Conservation (phyloP, 2,329 filamentous ascomycete genomes). For the Colletotrichum orbiculare region DNA sequence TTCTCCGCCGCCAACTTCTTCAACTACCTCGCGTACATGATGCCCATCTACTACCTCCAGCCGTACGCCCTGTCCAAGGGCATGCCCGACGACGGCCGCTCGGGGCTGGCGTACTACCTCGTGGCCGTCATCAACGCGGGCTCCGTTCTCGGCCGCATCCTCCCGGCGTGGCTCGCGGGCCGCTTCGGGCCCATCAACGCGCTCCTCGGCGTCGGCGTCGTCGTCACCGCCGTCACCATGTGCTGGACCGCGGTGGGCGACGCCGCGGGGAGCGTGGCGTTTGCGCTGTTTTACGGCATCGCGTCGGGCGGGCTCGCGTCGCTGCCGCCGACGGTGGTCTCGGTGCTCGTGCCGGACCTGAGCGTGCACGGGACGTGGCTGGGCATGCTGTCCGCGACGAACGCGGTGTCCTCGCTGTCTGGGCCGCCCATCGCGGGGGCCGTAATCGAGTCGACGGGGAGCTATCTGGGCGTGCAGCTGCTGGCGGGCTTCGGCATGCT, state of each 20-base stretch:
- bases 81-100: conserved; percentile 40
- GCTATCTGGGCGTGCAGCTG: conserved; percentile 45
- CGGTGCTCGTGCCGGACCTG: conserved; percentile 53
- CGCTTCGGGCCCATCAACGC: conserved; percentile 54
- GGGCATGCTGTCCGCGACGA: conserved; percentile 54
- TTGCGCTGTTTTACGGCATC: conserved; percentile 59
- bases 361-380: conserved; percentile 54
- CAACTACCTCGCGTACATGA: conserved; percentile 49
- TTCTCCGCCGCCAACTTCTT: conserved; percentile 48
- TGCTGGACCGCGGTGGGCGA: conserved; percentile 53
- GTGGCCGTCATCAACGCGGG: conserved; percentile 63
- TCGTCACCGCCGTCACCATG: conserved; percentile 49
- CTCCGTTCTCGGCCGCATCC: conserved; percentile 59
- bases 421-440: conserved; percentile 54
- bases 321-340: conserved; percentile 54
- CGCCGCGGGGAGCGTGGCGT: conserved; percentile 51
- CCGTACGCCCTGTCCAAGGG: conserved; percentile 52
- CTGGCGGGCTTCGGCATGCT: conserved; percentile 43
- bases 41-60: conserved; percentile 59
- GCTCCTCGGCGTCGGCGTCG: conserved; percentile 48
- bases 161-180: conserved; percentile 57
- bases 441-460: conserved; percentile 42
- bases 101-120: conserved; percentile 54
- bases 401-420: conserved; percentile 49
- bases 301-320: conserved; percentile 54